Base-by-base conservation (phyloP, 371 early-diverging fungal genomes). In the Mortierella sp. region DNA sequence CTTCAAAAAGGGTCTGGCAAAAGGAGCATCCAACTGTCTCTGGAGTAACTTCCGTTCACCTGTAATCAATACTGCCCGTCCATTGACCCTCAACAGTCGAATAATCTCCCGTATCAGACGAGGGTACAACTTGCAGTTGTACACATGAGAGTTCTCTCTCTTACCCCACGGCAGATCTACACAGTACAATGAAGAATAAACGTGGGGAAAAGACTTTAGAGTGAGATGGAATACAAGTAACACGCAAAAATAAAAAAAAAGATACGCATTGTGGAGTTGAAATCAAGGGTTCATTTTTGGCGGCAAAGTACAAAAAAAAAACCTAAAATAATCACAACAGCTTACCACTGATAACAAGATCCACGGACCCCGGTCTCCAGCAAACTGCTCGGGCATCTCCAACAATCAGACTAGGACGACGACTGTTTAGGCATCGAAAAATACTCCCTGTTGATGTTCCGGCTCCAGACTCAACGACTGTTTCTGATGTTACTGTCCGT, bases 101-200 rank as follows among this genome's bases (percentile, higher is more conserved):
- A 81, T 77, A n/a, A 81, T 65, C 44, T 81, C 81, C 38, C 73
- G 72, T 19, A 84, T 48, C 26, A 84, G 21, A 26, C 71, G 52
- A 26, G 85, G 85, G 34, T 84, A 84, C 72, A 84, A 26, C 48
- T 84, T 84, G 74, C 85, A 84, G 26, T 84, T 84, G 76, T 63
- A 75, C 21, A 74, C 31, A 45, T 84, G 85, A 28, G 85, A 81
- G 74, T 58, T 81, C 38, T 84, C 85, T 42, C 85, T 52, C 57
- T 81, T 81, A 19, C 85, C 85, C 85, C 85, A 84, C 2, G 85
- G 85, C 0, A 84, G 55, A 60, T 84, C 85, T 84, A 80, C 1
- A 3, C 42, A 38, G 42, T 38, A 38, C 5, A 38, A 3, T 38
- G 42, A 21, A 14, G 55, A 52, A 26, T 3, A 60, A 44, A 38